Evolutionary conservation across 139 green algal genomes (phyloP), one percentile per base, ranked within the genome.

Genomic region (Coccomyxa sp.): DNA sequence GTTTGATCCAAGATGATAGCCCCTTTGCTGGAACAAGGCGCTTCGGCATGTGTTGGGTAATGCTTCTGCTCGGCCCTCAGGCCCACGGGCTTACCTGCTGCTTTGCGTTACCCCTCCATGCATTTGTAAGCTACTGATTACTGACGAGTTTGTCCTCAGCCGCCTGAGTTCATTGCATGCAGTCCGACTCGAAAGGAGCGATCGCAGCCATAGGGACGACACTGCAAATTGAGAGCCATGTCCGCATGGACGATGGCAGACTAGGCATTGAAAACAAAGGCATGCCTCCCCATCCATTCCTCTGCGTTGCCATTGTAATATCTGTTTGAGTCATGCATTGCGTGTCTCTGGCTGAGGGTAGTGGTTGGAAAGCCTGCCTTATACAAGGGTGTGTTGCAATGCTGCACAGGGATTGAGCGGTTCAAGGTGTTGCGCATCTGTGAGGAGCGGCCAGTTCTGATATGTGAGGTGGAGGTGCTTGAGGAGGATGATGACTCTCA

Each of bases 391-490:
- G 32, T n/a, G 32, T 27, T n/a, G 32, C 28, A 51, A 51, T 51
- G 38, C 63, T 71, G 58, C 63, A 11, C 67, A 84, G 81, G 76
- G 30, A 17, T n/a, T 0, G 59, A 89, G 79, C 80, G 88, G 18
- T 91, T 91, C 80, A 76, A 51, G 7, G 82, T 91, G 27, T n/a
- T 66, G 45, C 45, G 88, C 66, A 85, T 92, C 14, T 66, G 91
- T 9, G 63, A 92, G 83, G 74, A 92, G 75, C 63, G 66, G 79
- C 89, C 89, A 18, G 86, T 92, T 63, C 81, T 92, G 23, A 84
- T 92, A 0, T 92, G 88, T 31, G 77, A 89, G 14, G 88, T 92
- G 68, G 88, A 92, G 82, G 79, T 84, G 77, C 32, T 92, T 16
- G 30, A 80, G 45, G 76, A 63, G 14, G 86, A 45, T 81, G 81